phyloP scores from a whole-genome alignment of 2,329 filamentous ascomycete genomes.

The Colletotrichum sp. region DNA sequence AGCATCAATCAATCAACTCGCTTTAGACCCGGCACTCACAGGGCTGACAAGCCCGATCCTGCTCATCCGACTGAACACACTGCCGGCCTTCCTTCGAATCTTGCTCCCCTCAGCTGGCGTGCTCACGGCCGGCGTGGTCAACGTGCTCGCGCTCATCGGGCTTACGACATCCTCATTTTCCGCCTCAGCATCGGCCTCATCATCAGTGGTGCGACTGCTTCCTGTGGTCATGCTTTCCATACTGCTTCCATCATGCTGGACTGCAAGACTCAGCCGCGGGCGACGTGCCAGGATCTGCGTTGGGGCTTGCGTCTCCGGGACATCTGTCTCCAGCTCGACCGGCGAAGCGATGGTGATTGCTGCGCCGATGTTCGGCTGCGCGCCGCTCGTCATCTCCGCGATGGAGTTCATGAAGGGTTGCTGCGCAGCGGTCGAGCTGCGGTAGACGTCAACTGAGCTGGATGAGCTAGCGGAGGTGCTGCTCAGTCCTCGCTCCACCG shows the following conservation, averaged over 20 bases:
- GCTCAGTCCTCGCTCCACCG: not conserved
- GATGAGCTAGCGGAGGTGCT: conserved; percentile 7
- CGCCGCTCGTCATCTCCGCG: not conserved
- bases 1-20: not conserved
- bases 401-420: conserved; percentile 1
- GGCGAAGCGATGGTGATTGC: not conserved
- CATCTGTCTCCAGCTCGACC: conserved; percentile 1
- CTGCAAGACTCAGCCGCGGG: not conserved
- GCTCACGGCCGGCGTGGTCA: not conserved
- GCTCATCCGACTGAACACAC: conserved; percentile 16
- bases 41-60: conserved; percentile 17
- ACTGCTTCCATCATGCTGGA: conserved; percentile 17
- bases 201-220: conserved; percentile 25
- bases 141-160: conserved; percentile 17
- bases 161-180: conserved; percentile 23
- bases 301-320: not conserved
- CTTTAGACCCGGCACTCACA: not conserved
- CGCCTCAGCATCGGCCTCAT: conserved; percentile 24
- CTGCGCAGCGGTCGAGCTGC: not conserved
- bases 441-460: not conserved
- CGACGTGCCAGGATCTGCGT: not conserved
- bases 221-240: conserved; percentile 34
- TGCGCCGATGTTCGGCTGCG: not conserved
- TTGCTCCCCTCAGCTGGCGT: not conserved
- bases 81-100: conserved; percentile 19